Base-by-base conservation (phyloP, 805 yeast genomes). In the Komagataella ulmi region DNA sequence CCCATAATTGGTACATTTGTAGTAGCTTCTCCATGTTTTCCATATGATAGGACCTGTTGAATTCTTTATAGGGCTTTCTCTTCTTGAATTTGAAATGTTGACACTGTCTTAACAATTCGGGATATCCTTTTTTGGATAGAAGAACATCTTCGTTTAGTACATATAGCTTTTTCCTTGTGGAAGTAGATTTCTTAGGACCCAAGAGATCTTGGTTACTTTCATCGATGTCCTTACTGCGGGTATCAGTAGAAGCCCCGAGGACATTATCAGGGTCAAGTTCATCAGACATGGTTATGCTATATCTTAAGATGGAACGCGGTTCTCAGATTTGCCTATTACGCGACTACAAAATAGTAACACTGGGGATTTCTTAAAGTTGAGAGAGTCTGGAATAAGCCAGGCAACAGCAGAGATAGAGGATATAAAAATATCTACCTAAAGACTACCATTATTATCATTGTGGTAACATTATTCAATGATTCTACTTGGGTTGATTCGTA, bases 1-100 rank as follows among this genome's bases (percentile, higher is more conserved):
- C 88, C 90, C 91, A 85, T 40, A 81, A 58, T 64, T 84, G 88
- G 62, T 83, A 85, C 44, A 75, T 70, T 30, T 73, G 72, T 6
- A 84, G 62, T 6, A 85, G 61, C 40, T 71, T 65, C 7, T 72
- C 63, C 51, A 80, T 61, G 61, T 80, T 81, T 40, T 74, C 67
- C 52, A 66, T 68, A 57, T 79, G 81, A 54, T 73, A 69, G 14
- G 77, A 53, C 64, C 74, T 53, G 62, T 70, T 57, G 68, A 65
- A 47, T 52, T 51, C 46, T 14, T 61, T 52, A 12, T 59, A 52
- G 21, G 54, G 57, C 36, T 55, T 50, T 40, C 55, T 47, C 49
- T 47, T 44, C 58, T 24, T 56, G 50, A 72, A 70, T 49, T 65
- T 64, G 50, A 68, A 61, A 14, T 63, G 58, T 30, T 59, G 64